Evolutionary conservation across 345 rosid species (phyloP), one percentile per base, ranked within the genome.

Genomic region (Arabis alpina): DNA sequence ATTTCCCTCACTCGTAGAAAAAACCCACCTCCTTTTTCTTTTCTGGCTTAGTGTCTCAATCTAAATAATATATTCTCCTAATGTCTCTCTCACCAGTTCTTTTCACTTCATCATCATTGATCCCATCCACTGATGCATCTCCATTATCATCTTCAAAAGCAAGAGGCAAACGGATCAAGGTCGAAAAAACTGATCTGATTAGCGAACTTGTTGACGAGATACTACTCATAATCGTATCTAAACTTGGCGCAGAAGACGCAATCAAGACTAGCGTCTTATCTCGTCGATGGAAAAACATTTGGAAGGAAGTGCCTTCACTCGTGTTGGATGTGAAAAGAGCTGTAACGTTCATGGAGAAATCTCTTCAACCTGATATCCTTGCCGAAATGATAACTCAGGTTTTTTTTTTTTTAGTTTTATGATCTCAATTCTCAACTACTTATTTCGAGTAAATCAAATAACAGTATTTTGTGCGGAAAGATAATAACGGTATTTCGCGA

Each of bases 181-280:
- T 51, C 1, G 34, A 51, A 48, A 11, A 32, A 2, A 0, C 0
- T 36, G 64, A 72, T 11, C 10, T 2, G 34, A 71, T 72, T 3
- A 10, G 32, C 10, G 1, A 14, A 5, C 57, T 72, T 4, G 34
- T 63, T 0, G 37, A 72, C n/a, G 49, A 72, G 11, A 2, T 63
- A 3, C 37, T 72, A 49, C 24, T 24, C 10, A 24, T 10, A 30
- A 63, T 72, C 23, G 6, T 72, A 15, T 8, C n/a, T 1, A 5
- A 13, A 9, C 2, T 63, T 14, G 0, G 42, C 32, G 63, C 70
- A 0, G 42, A 63, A 27, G 40, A 54, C 5, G 64, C 56, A 0
- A 30, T 72, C 1, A 30, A 9, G 7, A 72, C 70, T 44, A 23
- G 76, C 25, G 12, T 63, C 10, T 25, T 63, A 23, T 72, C 64